phyloP scores from a whole-genome alignment of 2,329 filamentous ascomycete genomes.

The Epichloe festucae region DNA sequence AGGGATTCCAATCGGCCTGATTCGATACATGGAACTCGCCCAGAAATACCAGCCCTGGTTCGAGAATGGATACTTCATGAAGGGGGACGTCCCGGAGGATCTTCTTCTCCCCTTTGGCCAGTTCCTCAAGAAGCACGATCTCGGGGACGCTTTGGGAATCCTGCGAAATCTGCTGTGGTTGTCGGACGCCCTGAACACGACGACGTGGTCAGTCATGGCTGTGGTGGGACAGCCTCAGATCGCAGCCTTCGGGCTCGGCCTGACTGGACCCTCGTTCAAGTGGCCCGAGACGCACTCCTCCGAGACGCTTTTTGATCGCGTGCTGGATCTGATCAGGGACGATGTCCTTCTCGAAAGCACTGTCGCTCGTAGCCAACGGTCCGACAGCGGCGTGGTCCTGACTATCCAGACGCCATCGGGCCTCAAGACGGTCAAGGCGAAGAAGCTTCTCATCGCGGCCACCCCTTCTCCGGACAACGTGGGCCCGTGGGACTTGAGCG shows the following conservation, averaged over 20 bases:
- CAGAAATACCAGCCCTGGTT: no score
- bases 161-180: no score
- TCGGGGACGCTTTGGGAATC: no score
- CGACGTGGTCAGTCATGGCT: no score
- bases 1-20: no score
- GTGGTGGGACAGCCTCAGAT: not conserved
- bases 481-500: constrained; percentile 14
- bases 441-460: constrained; percentile 17
- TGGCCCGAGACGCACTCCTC: constrained; percentile 1
- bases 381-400: not conserved
- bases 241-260: not conserved
- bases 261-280: not conserved
- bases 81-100: no score
- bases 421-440: constrained; percentile 4
- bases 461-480: constrained; percentile 15
- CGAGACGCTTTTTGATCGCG: not conserved
- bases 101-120: no score
- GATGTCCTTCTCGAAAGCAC: not conserved
- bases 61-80: no score
- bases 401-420: not conserved
- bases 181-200: no score
- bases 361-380: not conserved
- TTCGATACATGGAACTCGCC: no score
- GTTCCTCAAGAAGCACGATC: no score
- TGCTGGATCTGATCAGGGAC: not conserved